phyloP scores from a whole-genome alignment of 1,284 basidiomycete genomes.

The Cutaneotrichosporon cavernicola region DNA sequence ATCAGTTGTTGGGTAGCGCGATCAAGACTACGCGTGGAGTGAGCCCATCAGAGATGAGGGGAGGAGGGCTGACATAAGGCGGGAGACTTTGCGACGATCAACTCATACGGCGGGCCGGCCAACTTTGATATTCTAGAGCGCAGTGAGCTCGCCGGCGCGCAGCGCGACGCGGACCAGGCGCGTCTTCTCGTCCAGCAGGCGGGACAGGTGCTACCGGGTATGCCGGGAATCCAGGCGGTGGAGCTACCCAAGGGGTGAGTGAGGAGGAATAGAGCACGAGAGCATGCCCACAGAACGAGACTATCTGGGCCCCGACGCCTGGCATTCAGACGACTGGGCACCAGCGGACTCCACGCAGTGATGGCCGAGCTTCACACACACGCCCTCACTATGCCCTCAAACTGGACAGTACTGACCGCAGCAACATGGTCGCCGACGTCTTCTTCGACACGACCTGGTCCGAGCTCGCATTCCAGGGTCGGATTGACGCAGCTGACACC shows the following conservation, averaged over 20 bases:
- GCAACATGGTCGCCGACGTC: slow-evolving; percentile 27
- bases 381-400: neutral
- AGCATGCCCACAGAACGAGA: neutral
- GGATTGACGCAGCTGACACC: slow-evolving; percentile 16
- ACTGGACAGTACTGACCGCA: slow-evolving; percentile 4
- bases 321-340: too few relatives aligned
- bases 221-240: slow-evolving; percentile 15
- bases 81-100: neutral
- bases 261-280: neutral
- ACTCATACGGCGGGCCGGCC: slow-evolving; percentile 2
- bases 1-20: slow-evolving; percentile 11
- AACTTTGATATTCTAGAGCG: slow-evolving; percentile 21
- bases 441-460: slow-evolving; percentile 30
- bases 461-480: slow-evolving; percentile 28
- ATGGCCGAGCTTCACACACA: neutral
- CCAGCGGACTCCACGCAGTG: too few relatives aligned
- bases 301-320: too few relatives aligned
- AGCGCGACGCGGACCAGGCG: slow-evolving; percentile 26
- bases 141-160: slow-evolving; percentile 23
- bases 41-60: slow-evolving; percentile 13
- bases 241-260: slow-evolving; percentile 25
- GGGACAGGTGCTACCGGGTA: slow-evolving; percentile 18
- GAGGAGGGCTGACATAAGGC: slow-evolving; percentile 4
- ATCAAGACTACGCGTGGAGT: neutral
- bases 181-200: slow-evolving; percentile 26